Evolutionary conservation across 2,329 filamentous ascomycete species (phyloP).

Genomic region (Acrocalymma vagum): DNA sequence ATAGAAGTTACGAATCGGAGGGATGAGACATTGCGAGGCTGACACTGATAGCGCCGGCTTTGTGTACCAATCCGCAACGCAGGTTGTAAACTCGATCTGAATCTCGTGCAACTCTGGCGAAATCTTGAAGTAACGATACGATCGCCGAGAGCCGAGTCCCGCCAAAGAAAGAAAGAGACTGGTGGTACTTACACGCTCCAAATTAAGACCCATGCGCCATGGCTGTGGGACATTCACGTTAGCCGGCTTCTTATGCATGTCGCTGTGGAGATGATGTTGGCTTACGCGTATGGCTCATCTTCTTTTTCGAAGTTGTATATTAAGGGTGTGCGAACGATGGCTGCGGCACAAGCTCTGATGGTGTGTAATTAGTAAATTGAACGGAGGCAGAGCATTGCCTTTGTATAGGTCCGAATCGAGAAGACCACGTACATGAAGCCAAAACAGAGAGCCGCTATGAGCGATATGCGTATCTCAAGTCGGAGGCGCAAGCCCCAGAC

Average conservation of each 20-base stretch:
- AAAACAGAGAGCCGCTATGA: conserved; percentile 34
- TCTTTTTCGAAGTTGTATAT: conserved; percentile 14
- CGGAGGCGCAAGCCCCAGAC: conserved; percentile 47
- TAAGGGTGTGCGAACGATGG: conserved; percentile 44
- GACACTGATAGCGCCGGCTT: conserved; percentile 5
- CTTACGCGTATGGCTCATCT: conserved; percentile 11
- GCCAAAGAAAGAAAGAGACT: not conserved
- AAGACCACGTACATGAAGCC: conserved; percentile 34
- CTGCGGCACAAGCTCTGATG: conserved; percentile 44
- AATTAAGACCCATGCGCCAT: conserved; percentile 10
- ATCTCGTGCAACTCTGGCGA: conserved; percentile 12
- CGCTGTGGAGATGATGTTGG: conserved; percentile 1
- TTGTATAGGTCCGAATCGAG: not conserved
- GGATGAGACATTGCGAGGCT: conserved; percentile 6
- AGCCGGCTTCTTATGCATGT: not conserved
- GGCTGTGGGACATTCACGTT: conserved; percentile 5
- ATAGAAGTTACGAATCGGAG: conserved; percentile 1
- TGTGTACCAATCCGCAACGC: conserved; percentile 16
- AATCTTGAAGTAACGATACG: conserved; percentile 10
- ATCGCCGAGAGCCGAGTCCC: not conserved
- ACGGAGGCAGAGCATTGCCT: too few species aligned
- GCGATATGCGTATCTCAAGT: conserved; percentile 42
- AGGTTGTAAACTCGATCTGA: conserved; percentile 3
- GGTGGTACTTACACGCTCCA: conserved; percentile 19
- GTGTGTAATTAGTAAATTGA: conserved; percentile 1